Evolutionary conservation across 2,329 filamentous ascomycete genomes (phyloP).

Genomic region (Curvularia lunata): DNA sequence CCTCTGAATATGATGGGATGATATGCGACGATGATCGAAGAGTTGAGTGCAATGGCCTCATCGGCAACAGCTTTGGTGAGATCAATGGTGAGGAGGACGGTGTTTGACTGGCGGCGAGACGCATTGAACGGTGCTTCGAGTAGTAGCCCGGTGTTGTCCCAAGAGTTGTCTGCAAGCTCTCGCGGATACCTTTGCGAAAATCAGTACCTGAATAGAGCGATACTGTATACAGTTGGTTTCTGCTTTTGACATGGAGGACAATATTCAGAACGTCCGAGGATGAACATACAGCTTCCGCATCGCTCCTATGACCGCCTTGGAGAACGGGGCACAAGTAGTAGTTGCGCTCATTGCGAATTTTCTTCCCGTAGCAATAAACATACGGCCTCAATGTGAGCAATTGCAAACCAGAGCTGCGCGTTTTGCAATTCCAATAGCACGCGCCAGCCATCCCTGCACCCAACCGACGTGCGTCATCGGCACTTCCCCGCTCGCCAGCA

Average conservation of each 20-base stretch:
- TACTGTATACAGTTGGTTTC: background rate
- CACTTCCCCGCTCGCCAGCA: slow-evolving; percentile 12
- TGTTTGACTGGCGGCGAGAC: slow-evolving; percentile 64
- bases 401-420: slow-evolving; percentile 7
- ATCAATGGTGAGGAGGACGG: slow-evolving; percentile 84
- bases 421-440: slow-evolving; percentile 6
- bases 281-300: slow-evolving; percentile 77
- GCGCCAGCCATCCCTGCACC: slow-evolving; percentile 19
- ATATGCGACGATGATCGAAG: slow-evolving; percentile 85
- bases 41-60: slow-evolving; percentile 80
- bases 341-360: slow-evolving; percentile 52
- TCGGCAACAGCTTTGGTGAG: slow-evolving; percentile 87
- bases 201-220: slow-evolving; percentile 10
- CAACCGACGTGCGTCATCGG: slow-evolving; percentile 27
- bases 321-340: slow-evolving; percentile 64
- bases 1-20: slow-evolving; percentile 97
- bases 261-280: background rate
- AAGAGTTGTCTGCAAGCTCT: slow-evolving; percentile 83
- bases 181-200: slow-evolving; percentile 75
- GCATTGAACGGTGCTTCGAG: slow-evolving; percentile 71
- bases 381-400: slow-evolving; percentile 20
- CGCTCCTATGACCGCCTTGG: slow-evolving; percentile 72
- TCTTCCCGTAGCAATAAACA: slow-evolving; percentile 46
- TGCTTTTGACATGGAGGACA: background rate
- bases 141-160: slow-evolving; percentile 92